Base-by-base conservation (phyloP, 2,329 filamentous ascomycete species). In the Shiraia bambusicola region DNA sequence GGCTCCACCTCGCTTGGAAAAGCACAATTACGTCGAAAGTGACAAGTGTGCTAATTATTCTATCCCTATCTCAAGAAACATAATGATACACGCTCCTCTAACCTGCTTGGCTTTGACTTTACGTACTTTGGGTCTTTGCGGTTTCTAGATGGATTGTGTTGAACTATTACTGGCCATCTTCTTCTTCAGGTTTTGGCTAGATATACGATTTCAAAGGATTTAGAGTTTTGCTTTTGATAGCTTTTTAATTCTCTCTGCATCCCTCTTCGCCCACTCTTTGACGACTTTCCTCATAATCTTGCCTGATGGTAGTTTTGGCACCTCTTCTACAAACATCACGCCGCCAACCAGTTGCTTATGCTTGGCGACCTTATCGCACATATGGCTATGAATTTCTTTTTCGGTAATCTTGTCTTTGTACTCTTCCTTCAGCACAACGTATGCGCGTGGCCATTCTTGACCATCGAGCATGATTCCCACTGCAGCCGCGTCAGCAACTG, bases 281-380 rank as follows among this genome's bases (percentile, higher is more conserved):
- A 82, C 68, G 5, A 75, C 59, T 52, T 80, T 80, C 34, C 78
- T 69, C 59, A 77, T 71, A 36, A 82, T 81, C 70, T 82, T 83
- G 7, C 79, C 79, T 45, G 74, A 77, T 10, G 76, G 73, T 32
- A 80, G 63, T 58, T 80, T 81, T 1, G 79, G 79, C 38, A 82
- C 74, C 48, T 77, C 76, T 34, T 80, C 74, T 6, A 82, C 71
- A 45, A 81, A 80, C 17, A 72, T 66, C 19, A 80, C 71, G 3
- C 77, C 77, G 2, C 77, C 77, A 1, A 69, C 70, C 2, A 80
- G 66, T 40, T 70, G 67, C 53, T 80, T 79, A 50, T 80, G 76
- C 57, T 75, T 78, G 28, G 76, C 67, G 4, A 79, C 75, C 25
- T 72, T 70, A 11, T 61, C 38, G 34, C 72, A 69, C 52, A 79